Evolutionary conservation across 257 asterid genomes (phyloP), one percentile per base, ranked within the genome.

Genomic region (Capsicum pubescens): DNA sequence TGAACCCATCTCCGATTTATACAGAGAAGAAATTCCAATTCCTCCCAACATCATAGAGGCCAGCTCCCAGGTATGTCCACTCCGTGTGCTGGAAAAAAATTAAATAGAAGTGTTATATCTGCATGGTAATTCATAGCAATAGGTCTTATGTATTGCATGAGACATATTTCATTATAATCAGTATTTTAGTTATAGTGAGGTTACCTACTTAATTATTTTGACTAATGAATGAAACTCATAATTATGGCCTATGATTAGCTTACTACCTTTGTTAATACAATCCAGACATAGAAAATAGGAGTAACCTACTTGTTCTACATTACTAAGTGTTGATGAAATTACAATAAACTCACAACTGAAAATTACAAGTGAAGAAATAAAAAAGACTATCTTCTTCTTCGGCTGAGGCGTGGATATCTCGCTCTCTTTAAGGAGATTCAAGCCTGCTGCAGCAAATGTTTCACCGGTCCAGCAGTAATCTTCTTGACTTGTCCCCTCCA

Each of bases 1-100:
- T 82, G 94, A 91, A 82, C 88, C 96, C 3, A 82, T 93, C 11
- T 85, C 90, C 14, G 89, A 92, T 68, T 56, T 94, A 39, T 81
- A 66, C 44, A 87, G 90, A 44, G 86, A 91, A 78, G 96, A 92
- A 86, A 56, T 92, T 88, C 55, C 80, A 44, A 87, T 93, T 86
- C 96, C 95, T 50, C 16, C 84, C 8, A 80, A 78, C 84, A 74
- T 91, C 21, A 85, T 85, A 68, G 83, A 83, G 72, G 84, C 84
- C 57, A 89, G 52, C 79, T 88, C 91, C 48, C 87, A 84, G 92
- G 96, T 92, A 89, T 50, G 66, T 71, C 26, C 7, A 7, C 10
- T 56, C 1, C 42, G n/a, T 15, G 13, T n/a, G 6, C 4, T n/a
- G 39, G 44, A 39, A 39, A 52, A 12, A 82, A 17, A 8, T 1